Base-by-base conservation (phyloP, 176 grass and related monocot genomes). In the Carex myosuroides region DNA sequence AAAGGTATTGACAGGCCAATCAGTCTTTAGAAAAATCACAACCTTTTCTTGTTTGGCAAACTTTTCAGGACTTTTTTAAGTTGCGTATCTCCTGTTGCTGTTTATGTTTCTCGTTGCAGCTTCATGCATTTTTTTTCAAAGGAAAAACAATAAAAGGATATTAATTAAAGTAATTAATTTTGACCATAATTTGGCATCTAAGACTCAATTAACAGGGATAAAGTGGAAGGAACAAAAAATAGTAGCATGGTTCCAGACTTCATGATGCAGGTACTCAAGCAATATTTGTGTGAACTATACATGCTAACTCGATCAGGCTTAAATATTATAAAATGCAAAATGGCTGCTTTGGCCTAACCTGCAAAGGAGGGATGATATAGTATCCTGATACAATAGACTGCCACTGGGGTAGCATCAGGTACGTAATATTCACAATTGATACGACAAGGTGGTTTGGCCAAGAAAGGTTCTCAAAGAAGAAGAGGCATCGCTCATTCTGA, bases 401-500 rank as follows among this genome's bases (percentile, higher is more conserved):
- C 54, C 89, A 86, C 83, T 92, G 95, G 39, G 91, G 95, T 65
- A 98, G 84, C 89, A 95, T 98, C 83, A 98, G 75, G 81, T 98
- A 95, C 58, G 83, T 92, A 79, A 98, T 95, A 87, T 98, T 93
- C 65, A 87, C 95, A 77, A 95, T 98, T 53, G 89, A 92, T 67
- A 95, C 80, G 84, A 93, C 85, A 48, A 98, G 93, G 88, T 98
- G 93, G 30, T 98, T 95, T 84, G 96, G 96, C 70, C 93, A 91
- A 55, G 93, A 95, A 68, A 93, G 91, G 29, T 95, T 98, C 93
- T 95, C 93, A 16, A 98, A 95, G 83, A 91, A 98, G 92, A 91
- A 95, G 83, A 88, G 60, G 70, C 96, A 95, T 2, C 89, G 86
- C 80, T 98, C 93, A 79, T 98, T 91, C 79, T 95, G 96, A 85